These are phyloP conservation scores for Solanum chiquidenum DNA, from an alignment of 257 asterid species.

Conservation along the genomic window DNA sequence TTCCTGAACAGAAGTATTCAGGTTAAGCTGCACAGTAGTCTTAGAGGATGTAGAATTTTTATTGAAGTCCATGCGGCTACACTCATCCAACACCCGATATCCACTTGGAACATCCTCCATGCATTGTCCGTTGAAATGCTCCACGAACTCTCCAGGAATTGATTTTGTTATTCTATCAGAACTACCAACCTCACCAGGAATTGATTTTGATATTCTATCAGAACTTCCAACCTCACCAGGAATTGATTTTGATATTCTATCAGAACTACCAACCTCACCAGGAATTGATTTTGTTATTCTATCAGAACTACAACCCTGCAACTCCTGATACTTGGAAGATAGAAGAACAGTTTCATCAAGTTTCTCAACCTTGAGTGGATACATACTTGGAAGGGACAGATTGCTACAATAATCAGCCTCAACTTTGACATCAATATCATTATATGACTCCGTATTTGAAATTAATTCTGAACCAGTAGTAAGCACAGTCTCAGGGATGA, in stretches of 20 bases:
- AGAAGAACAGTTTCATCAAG: conserved; percentile 6
- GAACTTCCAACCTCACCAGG: conserved; percentile 40
- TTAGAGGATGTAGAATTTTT: conserved; percentile 19
- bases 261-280: conserved; percentile 40
- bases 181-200: conserved; percentile 35
- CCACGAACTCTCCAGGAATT: conserved; percentile 32
- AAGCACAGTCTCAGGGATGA: conserved; percentile 57
- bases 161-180: conserved; percentile 17
- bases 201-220: conserved; percentile 9
- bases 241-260: conserved; percentile 11
- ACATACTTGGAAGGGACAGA: conserved; percentile 15
- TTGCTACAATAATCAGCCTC: conserved; percentile 21
- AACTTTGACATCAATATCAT: conserved; percentile 21
- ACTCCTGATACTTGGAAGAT: conserved; percentile 15
- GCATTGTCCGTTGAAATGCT: conserved; percentile 37
- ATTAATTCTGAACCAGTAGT: conserved; percentile 32
- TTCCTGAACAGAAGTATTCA: conserved; percentile 41
- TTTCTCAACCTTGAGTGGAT: conserved; percentile 11
- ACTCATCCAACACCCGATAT: conserved; percentile 63
- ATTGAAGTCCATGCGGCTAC: conserved; percentile 59
- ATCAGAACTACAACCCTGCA: conserved; percentile 22
- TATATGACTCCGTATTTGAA: conserved; percentile 43
- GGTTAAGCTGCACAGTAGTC: conserved; percentile 14
- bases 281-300: conserved; percentile 4
- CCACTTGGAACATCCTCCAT: conserved; percentile 35